These are phyloP conservation scores for Pythium graminicola DNA, from an alignment of 352 stramenopile species.

Conservation along the genomic window DNA sequence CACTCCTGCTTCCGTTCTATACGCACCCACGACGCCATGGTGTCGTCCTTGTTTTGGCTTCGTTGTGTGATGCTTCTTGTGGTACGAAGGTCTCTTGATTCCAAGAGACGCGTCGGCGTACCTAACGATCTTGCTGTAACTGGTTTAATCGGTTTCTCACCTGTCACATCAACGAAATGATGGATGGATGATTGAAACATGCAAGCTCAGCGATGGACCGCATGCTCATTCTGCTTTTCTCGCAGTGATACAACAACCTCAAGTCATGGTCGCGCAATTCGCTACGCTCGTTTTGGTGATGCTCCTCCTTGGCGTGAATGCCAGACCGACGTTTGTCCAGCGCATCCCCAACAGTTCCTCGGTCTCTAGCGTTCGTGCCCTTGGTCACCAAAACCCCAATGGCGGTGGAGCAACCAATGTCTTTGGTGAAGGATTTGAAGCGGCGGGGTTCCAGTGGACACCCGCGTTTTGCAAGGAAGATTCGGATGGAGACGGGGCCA, in stretches of 20 bases:
- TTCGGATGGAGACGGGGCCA: constrained; percentile 72
- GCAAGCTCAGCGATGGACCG: not conserved
- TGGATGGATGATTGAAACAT: too few relatives aligned
- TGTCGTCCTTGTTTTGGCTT: not conserved
- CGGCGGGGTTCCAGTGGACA: constrained; percentile 40
- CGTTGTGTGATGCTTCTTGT: not conserved
- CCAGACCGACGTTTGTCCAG: constrained; percentile 41
- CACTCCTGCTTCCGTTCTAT: not conserved
- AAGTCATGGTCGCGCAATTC: not conserved
- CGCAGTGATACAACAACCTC: not conserved
- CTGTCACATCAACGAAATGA: not conserved
- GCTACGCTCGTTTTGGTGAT: too few relatives aligned
- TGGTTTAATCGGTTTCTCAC: constrained; percentile 2
- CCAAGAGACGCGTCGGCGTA: constrained; percentile 16
- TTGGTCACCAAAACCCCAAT: constrained; percentile 44
- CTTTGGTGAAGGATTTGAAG: constrained; percentile 56
- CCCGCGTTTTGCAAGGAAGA: constrained; percentile 48
- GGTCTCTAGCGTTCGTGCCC: constrained; percentile 38
- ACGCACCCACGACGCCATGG: constrained; percentile 25
- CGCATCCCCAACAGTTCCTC: constrained; percentile 51
- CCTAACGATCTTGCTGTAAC: constrained; percentile 13
- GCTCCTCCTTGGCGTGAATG: too few relatives aligned
- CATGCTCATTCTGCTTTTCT: not conserved
- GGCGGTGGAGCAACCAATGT: constrained; percentile 50
- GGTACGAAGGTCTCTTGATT: too few relatives aligned